These are phyloP conservation scores for Silybum marianum DNA, from an alignment of 129 eudicot species.

Conservation along the genomic window DNA sequence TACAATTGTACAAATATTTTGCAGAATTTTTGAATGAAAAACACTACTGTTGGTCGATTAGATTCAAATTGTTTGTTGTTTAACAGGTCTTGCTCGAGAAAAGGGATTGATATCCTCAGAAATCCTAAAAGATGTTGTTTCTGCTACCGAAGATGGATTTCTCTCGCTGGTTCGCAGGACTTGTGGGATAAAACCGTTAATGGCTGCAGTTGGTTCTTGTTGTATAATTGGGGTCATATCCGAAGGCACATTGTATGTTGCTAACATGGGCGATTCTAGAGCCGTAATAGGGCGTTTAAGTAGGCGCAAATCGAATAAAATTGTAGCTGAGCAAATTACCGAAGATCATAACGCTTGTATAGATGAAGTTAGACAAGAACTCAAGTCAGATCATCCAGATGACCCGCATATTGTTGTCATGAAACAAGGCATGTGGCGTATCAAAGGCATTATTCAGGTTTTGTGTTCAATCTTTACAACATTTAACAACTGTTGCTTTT, in stretches of 20 bases:
- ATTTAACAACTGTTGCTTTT: not conserved
- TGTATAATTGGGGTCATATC: constrained; percentile 81
- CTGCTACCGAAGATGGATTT: constrained; percentile 78
- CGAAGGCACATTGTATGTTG: constrained; percentile 57
- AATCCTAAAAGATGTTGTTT: constrained; percentile 48
- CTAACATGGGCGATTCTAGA: constrained; percentile 87
- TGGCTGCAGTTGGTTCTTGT: constrained; percentile 82
- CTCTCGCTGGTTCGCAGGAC: constrained; percentile 48
- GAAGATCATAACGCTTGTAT: constrained; percentile 70
- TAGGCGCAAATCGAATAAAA: constrained; percentile 42
- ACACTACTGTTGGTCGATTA: not conserved
- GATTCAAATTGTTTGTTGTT: not conserved
- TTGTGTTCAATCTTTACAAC: not conserved
- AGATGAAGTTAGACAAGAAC: constrained; percentile 67
- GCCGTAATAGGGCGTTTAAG: constrained; percentile 61
- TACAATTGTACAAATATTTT: not conserved
- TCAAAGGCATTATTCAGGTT: constrained; percentile 93
- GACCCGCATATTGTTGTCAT: constrained; percentile 61
- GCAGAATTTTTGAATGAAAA: not conserved
- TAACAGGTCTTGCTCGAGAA: constrained; percentile 51
- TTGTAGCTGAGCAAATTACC: constrained; percentile 71
- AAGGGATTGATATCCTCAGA: constrained; percentile 57
- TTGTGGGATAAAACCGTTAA: constrained; percentile 49
- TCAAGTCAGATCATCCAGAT: constrained; percentile 68
- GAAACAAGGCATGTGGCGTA: constrained; percentile 73